Evolutionary conservation across 2,329 filamentous ascomycete genomes (phyloP), one percentile per base, ranked within the genome.

Genomic region (Emmonsiellopsis sp.): DNA sequence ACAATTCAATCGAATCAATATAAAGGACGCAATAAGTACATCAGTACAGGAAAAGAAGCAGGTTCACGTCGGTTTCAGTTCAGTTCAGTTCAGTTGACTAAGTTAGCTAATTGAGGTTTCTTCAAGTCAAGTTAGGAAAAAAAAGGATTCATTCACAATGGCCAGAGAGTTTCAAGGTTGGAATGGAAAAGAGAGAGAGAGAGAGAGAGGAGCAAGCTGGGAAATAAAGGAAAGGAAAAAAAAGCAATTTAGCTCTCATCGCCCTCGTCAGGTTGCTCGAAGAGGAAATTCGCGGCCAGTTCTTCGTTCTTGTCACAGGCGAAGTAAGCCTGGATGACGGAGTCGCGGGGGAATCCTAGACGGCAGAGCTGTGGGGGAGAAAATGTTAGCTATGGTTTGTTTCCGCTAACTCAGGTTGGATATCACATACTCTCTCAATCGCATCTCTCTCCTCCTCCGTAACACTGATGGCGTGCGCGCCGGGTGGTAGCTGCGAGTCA

Each of bases 251-350:
- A 51, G 37, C 41, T 51, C 6, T 59, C 57, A 41, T 74, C 69
- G 37, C 88, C 85, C 47, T 96, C 91, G 57, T 95, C 90, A 8
- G 91, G 91, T 74, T 97, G 90, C 64, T 98, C 93, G 67, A 98
- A 98, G 56, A 98, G 79, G 73, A 96, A 97, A 74, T 98, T 98
- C 59, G 93, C 93, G 0, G 93, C 93, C 50, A 98, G 79, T 73
- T 98, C 93, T 74, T 98, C 93, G 71, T 98, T 97, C 81, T 97
- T 98, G 73, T 98, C 93, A 72, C 93, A 98, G 35, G 93, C 93
- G 69, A 98, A 98, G 75, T 97, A 98, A 30, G 93, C 93, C 74
- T 98, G 92, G 61, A 97, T 95, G 50, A 93, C 93, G 63, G 90
- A 83, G 63, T 97, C 90, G 56, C 91, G 85, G 63, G 92, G 84